Percentiles rank a stretch among this genome's conserved stretches.
phyloP scores from a whole-genome alignment of 2,329 filamentous ascomycete species.

The Fusarium papillatum region DNA sequence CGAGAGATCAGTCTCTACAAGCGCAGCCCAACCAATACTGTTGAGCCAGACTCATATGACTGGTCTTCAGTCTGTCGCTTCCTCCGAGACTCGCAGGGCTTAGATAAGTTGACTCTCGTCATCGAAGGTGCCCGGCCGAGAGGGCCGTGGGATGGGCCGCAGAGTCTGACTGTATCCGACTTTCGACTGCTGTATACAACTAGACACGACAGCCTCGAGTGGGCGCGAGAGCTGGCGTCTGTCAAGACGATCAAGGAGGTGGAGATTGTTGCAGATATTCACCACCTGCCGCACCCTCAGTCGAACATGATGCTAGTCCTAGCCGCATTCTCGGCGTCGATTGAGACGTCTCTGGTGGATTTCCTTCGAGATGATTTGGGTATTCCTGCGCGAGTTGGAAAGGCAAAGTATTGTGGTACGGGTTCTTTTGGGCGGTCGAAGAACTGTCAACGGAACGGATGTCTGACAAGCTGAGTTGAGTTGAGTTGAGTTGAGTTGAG shows the following conservation, averaged over 20 bases:
- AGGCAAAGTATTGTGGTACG: constrained; percentile 38
- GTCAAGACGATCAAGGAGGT: constrained; percentile 64
- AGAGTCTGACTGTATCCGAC: constrained; percentile 59
- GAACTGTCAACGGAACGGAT: constrained; percentile 40
- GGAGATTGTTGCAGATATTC: constrained; percentile 65
- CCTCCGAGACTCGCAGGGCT: constrained; percentile 52
- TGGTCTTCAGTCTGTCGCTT: constrained; percentile 68
- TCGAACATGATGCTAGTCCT: constrained; percentile 69
- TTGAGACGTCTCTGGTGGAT: constrained; percentile 67
- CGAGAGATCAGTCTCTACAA: constrained; percentile 67
- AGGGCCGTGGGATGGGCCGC: constrained; percentile 62
- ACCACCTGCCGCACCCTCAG: constrained; percentile 65
- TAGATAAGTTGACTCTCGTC: constrained; percentile 62
- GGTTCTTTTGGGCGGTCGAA: constrained; percentile 42
- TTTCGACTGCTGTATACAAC: constrained; percentile 60
- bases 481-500: not conserved
- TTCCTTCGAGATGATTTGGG: constrained; percentile 57
- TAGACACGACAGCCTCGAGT: constrained; percentile 66
- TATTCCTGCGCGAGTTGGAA: constrained; percentile 41
- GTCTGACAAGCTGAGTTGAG: constrained; percentile 31
- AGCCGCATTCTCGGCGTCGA: constrained; percentile 71
- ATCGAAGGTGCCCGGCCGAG: constrained; percentile 69
- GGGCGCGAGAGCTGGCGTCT: constrained; percentile 67
- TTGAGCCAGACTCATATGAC: constrained; percentile 56
- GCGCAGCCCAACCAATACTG: constrained; percentile 59